phyloP scores from a whole-genome alignment of 768 basidiomycete species.

The Amanita pseudoporphyria region DNA sequence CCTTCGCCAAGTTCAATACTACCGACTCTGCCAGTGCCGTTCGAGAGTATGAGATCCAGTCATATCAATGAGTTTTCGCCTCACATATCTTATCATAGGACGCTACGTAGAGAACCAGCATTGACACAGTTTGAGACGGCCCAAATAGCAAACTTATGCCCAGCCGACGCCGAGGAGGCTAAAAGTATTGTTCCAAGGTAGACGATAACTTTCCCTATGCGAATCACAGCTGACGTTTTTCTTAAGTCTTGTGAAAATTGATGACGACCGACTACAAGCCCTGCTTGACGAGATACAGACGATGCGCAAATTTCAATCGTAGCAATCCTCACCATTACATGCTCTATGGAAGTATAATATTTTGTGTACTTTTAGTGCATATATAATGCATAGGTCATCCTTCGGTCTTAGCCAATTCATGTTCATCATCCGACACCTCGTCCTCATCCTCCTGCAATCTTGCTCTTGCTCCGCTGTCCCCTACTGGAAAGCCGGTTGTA shows the following conservation, averaged over 20 bases:
- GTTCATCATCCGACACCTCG: slow-evolving; percentile 29
- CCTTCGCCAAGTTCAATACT: slow-evolving; percentile 84
- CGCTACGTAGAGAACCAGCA: slow-evolving; percentile 66
- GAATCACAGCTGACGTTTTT: background rate
- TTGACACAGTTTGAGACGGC: slow-evolving; percentile 88
- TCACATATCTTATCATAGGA: slow-evolving; percentile 32
- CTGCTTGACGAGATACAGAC: slow-evolving; percentile 84
- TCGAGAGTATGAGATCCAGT: slow-evolving; percentile 56
- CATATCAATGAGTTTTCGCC: background rate
- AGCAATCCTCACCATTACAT: slow-evolving; percentile 16
- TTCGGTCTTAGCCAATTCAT: slow-evolving; percentile 41
- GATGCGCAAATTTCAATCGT: slow-evolving; percentile 84
- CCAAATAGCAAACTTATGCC: slow-evolving; percentile 87
- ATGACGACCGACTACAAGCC: slow-evolving; percentile 77
- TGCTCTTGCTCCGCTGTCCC: slow-evolving; percentile 19
- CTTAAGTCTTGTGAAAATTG: slow-evolving; percentile 71
- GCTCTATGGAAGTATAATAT: background rate
- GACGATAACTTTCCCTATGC: background rate
- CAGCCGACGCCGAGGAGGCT: slow-evolving; percentile 81
- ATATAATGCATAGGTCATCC: slow-evolving; percentile 23
- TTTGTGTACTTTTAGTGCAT: background rate
- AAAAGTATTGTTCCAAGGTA: slow-evolving; percentile 89
- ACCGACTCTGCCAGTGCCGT: slow-evolving; percentile 79
- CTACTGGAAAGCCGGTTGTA: slow-evolving; percentile 39
- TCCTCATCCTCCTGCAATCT: slow-evolving; percentile 24